A percentile compares a stretch with the other conserved stretches of the same genome.
These are phyloP conservation scores for Calonectria pauciramosa DNA, from an alignment of 2,329 filamentous ascomycete genomes.

Conservation along the genomic window DNA sequence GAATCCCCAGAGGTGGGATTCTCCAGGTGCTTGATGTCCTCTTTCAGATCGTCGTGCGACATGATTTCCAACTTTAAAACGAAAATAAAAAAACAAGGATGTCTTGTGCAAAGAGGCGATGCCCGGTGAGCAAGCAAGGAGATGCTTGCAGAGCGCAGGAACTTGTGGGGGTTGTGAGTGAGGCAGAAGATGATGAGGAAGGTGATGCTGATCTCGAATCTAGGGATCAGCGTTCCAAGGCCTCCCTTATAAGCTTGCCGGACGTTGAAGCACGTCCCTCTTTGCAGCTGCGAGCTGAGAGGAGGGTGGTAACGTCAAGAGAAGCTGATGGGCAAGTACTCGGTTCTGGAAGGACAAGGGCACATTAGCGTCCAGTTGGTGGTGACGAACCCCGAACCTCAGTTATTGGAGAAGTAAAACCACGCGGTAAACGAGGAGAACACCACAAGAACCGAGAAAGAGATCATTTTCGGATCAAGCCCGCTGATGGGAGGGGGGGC, in stretches of 20 bases:
- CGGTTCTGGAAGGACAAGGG: slow-evolving; percentile 3
- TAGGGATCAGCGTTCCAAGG: slow-evolving; percentile 24
- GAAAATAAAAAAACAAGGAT: neutral
- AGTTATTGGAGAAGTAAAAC: slow-evolving; percentile 9
- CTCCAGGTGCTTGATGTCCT: slow-evolving; percentile 40
- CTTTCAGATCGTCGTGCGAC: slow-evolving; percentile 37
- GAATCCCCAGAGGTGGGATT: slow-evolving; percentile 30
- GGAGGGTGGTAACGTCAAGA: neutral
- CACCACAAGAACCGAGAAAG: neutral
- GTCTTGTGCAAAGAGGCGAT: neutral
- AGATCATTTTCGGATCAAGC: neutral
- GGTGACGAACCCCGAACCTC: neutral
- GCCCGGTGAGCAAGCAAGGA: neutral
- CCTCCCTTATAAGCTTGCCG: slow-evolving; percentile 35
- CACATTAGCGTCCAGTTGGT: neutral
- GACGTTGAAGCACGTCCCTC: slow-evolving; percentile 32
- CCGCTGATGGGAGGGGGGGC: slow-evolving; percentile 10
- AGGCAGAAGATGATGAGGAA: slow-evolving; percentile 10
- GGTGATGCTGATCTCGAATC: slow-evolving; percentile 28
- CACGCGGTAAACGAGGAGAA: slow-evolving; percentile 1
- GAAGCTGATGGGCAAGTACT: neutral
- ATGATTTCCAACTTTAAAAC: slow-evolving; percentile 28
- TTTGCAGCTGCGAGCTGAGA: slow-evolving; percentile 13
- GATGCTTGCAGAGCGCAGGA: neutral
- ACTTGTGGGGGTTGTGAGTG: slow-evolving; percentile 8